A percentile compares a stretch with the other conserved stretches of the same genome.
Evolutionary conservation across 768 basidiomycete genomes (phyloP).

Genomic region (Sporobolomyces phaffii): DNA sequence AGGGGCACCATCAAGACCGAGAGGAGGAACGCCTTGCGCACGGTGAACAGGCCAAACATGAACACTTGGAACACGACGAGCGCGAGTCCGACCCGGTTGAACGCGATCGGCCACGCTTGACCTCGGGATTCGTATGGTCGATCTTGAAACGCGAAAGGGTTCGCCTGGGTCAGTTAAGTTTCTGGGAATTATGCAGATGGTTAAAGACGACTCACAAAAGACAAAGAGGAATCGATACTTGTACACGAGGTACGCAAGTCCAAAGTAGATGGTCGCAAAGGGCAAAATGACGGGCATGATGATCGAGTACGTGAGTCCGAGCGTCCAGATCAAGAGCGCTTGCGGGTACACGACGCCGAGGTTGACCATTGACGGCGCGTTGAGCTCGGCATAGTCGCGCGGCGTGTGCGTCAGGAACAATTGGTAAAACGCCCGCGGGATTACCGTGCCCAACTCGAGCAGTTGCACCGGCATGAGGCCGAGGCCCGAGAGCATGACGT

Average conservation of each 20-base stretch:
- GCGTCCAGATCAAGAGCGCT: constrained; percentile 89
- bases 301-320: constrained; percentile 90
- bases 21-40: constrained; percentile 57
- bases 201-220: constrained; percentile 58
- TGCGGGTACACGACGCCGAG: constrained; percentile 93
- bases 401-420: constrained; percentile 81
- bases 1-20: constrained; percentile 67
- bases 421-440: constrained; percentile 68
- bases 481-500: constrained; percentile 67
- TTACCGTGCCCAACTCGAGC: constrained; percentile 79
- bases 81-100: constrained; percentile 83
- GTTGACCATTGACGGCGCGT: constrained; percentile 96
- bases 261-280: constrained; percentile 94
- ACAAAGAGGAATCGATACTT: constrained; percentile 93
- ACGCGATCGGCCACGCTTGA: constrained; percentile 96
- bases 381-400: constrained; percentile 89
- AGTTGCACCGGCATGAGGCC: constrained; percentile 91
- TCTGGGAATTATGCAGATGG: too few relatives aligned
- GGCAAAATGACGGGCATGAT: constrained; percentile 90
- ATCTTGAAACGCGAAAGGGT: too few relatives aligned
- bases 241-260: constrained; percentile 90
- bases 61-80: constrained; percentile 87
- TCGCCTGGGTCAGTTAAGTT: too few relatives aligned
- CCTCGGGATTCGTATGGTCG: constrained; percentile 97
- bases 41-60: constrained; percentile 82